A percentile compares a stretch with the other conserved stretches of the same genome.
Conservation (phyloP, 345 rosid species). For the Gossypium sturtianum region DNA sequence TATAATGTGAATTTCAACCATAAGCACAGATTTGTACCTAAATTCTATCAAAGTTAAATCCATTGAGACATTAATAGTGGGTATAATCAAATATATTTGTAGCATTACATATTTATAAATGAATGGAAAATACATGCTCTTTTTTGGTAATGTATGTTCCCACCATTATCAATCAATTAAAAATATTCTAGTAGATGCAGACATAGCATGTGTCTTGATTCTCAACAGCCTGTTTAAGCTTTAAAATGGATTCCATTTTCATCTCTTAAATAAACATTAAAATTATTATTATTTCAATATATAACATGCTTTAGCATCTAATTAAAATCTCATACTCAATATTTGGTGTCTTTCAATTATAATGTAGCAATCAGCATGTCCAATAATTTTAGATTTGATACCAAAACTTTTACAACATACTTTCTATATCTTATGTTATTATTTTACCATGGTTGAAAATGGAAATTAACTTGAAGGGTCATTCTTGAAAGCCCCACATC, state of each 20-base stretch:
- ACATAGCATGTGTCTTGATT: slow-evolving; percentile 45
- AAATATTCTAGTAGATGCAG: slow-evolving; percentile 10
- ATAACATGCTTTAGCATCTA: slow-evolving; percentile 25
- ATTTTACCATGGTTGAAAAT: neutral
- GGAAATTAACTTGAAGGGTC: neutral
- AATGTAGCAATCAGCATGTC: slow-evolving; percentile 8
- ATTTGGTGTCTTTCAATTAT: neutral
- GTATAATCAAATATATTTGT: neutral
- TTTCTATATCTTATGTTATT: neutral
- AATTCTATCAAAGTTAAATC: too few relatives aligned
- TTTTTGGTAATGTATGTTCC: neutral
- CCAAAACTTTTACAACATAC: too few relatives aligned
- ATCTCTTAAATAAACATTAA: slow-evolving; percentile 1
- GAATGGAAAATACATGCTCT: too few relatives aligned
- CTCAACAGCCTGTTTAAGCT: slow-evolving; percentile 41
- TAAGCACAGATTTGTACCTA: too few relatives aligned
- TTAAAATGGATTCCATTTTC: slow-evolving; percentile 16
- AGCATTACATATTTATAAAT: too few relatives aligned
- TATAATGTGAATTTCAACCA: too few relatives aligned
- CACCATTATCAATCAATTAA: neutral
- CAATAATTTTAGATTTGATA: too few relatives aligned
- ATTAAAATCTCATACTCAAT: neutral
- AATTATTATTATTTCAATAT: neutral
- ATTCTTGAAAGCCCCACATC: neutral
- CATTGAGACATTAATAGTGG: too few relatives aligned